Evolutionary conservation across 192 early-diverging fungal genomes (phyloP).

Genomic region (Phycomyces blakesleeanus): DNA sequence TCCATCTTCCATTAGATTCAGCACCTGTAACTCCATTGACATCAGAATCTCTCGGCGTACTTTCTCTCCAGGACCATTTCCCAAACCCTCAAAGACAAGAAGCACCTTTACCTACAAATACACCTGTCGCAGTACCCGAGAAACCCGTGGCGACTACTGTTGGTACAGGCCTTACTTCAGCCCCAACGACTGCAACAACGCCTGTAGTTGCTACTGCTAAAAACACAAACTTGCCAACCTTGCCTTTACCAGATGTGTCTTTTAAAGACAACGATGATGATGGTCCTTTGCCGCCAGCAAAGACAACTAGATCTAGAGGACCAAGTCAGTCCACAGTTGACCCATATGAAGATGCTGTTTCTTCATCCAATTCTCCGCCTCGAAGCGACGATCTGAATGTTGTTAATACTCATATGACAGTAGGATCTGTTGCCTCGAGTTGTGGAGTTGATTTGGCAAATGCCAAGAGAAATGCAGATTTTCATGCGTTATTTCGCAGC

Average conservation of each 20-base stretch:
- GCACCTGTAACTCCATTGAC: slow-evolving; percentile 1
- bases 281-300: no score
- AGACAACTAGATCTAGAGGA: no score
- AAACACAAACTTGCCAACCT: no score
- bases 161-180: not conserved
- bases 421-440: slow-evolving; percentile 15
- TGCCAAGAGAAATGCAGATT: slow-evolving; percentile 47
- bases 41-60: not conserved
- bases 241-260: no score
- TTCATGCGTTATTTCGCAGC: slow-evolving; percentile 51
- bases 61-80: not conserved
- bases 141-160: not conserved
- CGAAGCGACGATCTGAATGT: not conserved
- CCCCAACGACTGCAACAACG: not conserved
- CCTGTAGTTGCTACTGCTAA: not conserved
- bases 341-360: slow-evolving; percentile 2
- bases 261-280: no score
- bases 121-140: slow-evolving; percentile 12
- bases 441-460: slow-evolving; percentile 28
- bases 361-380: not conserved
- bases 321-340: no score
- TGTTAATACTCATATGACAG: not conserved
- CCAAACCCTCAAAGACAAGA: not conserved
- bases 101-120: slow-evolving; percentile 1
- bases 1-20: slow-evolving; percentile 5